Percentiles rank a stretch among this genome's conserved stretches.
phyloP scores from a whole-genome alignment of 805 yeast genomes.

The Starmerella geochares region DNA sequence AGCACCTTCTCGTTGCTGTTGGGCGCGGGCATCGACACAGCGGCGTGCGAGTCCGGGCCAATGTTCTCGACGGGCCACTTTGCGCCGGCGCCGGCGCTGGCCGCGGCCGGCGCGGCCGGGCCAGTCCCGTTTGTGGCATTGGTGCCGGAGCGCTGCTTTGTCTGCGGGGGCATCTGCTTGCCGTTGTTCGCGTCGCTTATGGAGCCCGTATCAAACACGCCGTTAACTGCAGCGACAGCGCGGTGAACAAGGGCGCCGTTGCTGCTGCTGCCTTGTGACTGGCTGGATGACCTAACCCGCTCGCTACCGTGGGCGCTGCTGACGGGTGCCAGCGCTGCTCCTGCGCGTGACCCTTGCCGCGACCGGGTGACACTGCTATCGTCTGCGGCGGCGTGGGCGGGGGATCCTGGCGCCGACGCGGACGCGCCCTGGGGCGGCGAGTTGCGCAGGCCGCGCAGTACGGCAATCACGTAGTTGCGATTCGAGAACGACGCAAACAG shows the following conservation, averaged over 20 bases:
- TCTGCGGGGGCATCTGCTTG: constrained; percentile 11
- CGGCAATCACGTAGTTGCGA: constrained; percentile 64
- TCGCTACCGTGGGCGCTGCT: neutral
- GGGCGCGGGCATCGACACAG: constrained; percentile 45
- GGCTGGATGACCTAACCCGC: constrained; percentile 6
- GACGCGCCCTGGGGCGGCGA: constrained; percentile 34
- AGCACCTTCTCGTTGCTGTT: constrained; percentile 43
- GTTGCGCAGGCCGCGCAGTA: constrained; percentile 37
- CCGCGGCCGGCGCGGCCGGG: neutral
- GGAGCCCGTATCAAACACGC: constrained; percentile 7
- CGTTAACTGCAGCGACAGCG: constrained; percentile 6
- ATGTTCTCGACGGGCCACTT: constrained; percentile 34
- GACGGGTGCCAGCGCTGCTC: constrained; percentile 2
- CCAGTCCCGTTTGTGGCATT: constrained; percentile 36
- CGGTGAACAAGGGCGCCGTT: neutral
- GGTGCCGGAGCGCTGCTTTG: constrained; percentile 21
- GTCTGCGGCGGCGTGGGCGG: neutral
- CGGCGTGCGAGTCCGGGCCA: constrained; percentile 37
- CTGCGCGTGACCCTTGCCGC: constrained; percentile 7
- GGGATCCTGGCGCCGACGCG: neutral
- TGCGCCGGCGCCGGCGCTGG: neutral
- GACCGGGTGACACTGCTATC: neutral
- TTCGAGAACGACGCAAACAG: constrained; percentile 80
- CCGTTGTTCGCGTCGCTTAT: neutral
- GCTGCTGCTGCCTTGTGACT: neutral